Base-by-base conservation (phyloP, 257 asterid species). In the Oldenlandia corymbosa region DNA sequence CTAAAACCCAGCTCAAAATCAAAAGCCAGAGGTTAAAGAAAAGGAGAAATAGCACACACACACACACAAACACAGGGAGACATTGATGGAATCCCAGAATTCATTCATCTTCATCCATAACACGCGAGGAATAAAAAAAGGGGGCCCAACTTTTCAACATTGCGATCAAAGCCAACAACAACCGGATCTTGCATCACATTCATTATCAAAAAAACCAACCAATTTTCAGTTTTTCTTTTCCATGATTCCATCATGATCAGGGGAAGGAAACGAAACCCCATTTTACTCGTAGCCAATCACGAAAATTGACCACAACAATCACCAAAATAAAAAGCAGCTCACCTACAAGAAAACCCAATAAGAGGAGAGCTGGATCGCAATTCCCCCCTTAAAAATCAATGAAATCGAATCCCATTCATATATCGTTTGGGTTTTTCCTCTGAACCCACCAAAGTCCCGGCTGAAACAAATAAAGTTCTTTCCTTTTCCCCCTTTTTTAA, bases 141-240 rank as follows among this genome's bases (percentile, higher is more conserved):
- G n/a, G n/a, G n/a, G 17, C 51, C 31, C 26, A 62, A 13, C 62
- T 32, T 23, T 65, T 52, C 69, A 68, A 64, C 73, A 78, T 71
- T 75, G 83, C 66, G 68, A 62, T 11, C 32, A 49, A 43, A 43
- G 49, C n/a, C n/a, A n/a, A n/a, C 45, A 5, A 27, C 48, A 49
- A 56, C 66, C 76, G 62, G 81, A 79, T 79, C 84, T 79, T 76
- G 46, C 70, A 43, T n/a, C 45, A 57, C 28, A 31, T 60, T 31
- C 54, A 49, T 7, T 60, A 49, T 48, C 67, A 18, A 54, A 11
- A 14, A 47, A 69, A 51, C 60, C 51, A 49, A 13, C 13, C 18
- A 55, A 26, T 18, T 28, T 31, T 28, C 28, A 52, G 34, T 21
- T 7, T n/a, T 12, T 34, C 13, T 54, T 30, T 16, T 18, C 14